A percentile compares a stretch with the other conserved stretches of the same genome.
Conservation (phyloP, 495 filamentous ascomycete genomes). For the Aspergillus nanangensis region DNA sequence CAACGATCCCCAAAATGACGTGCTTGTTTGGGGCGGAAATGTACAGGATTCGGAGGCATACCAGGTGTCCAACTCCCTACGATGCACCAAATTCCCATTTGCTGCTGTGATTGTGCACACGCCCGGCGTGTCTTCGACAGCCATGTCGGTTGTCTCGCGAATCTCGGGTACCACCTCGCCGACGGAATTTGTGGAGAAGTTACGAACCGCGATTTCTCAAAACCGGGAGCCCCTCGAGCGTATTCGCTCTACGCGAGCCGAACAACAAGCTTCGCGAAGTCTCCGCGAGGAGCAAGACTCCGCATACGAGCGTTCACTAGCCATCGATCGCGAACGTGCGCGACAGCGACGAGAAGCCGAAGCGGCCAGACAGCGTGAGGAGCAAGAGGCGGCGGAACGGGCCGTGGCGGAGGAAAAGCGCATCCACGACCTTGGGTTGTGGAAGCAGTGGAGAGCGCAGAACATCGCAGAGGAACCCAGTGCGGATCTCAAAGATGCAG, state of each 20-base stretch:
- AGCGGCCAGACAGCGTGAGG: slow-evolving; percentile 58
- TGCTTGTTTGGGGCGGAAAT: slow-evolving; percentile 87
- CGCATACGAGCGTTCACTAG: slow-evolving; percentile 87
- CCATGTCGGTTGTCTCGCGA: slow-evolving; percentile 82
- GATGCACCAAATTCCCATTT: slow-evolving; percentile 87
- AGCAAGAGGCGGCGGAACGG: slow-evolving; percentile 57
- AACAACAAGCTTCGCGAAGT: slow-evolving; percentile 71
- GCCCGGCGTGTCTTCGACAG: slow-evolving; percentile 68
- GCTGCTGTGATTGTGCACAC: slow-evolving; percentile 80
- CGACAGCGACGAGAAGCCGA: slow-evolving; percentile 70
- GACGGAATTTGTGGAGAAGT: slow-evolving; percentile 61
- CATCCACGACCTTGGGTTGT: slow-evolving; percentile 57
- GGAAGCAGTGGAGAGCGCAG: slow-evolving; percentile 76
- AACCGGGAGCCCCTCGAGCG: slow-evolving; percentile 65
- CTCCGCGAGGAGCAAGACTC: slow-evolving; percentile 81
- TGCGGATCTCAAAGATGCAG: slow-evolving; percentile 57
- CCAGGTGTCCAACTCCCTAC: slow-evolving; percentile 77
- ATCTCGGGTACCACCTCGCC: slow-evolving; percentile 65
- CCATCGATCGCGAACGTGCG: slow-evolving; percentile 78
- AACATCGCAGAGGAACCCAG: slow-evolving; percentile 65
- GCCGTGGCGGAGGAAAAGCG: slow-evolving; percentile 58
- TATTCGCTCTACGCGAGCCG: slow-evolving; percentile 62
- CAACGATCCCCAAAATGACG: slow-evolving; percentile 64
- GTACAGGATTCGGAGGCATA: slow-evolving; percentile 91
- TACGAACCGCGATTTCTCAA: slow-evolving; percentile 64